These are phyloP conservation scores for Lichtheimia hyalospora DNA, from an alignment of 371 early-diverging fungal species.

Conservation along the genomic window DNA sequence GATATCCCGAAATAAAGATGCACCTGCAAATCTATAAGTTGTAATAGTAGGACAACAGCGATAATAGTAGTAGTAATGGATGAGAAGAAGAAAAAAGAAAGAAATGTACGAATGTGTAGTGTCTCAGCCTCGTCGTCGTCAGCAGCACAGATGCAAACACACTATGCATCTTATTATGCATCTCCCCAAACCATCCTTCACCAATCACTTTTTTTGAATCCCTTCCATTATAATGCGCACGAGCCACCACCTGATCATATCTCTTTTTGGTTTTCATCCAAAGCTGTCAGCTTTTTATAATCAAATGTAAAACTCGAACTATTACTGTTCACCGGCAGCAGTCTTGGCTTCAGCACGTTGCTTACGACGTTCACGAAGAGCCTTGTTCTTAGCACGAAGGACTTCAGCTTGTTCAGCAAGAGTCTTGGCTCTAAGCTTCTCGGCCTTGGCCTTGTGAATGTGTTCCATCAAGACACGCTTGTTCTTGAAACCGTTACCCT, in stretches of 20 bases:
- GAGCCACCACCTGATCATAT: no score
- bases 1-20: no score
- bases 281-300: no score
- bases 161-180: no score
- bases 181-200: no score
- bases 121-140: no score
- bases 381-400: slow-evolving; percentile 95
- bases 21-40: no score
- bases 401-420: slow-evolving; percentile 98
- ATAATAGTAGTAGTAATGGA: neutral
- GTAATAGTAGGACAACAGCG: no score
- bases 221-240: no score
- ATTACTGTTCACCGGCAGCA: slow-evolving; percentile 6
- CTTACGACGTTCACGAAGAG: slow-evolving; percentile 91
- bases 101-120: neutral
- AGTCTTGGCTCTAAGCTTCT: slow-evolving; percentile 94
- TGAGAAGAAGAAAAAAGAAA: neutral
- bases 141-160: no score
- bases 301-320: neutral
- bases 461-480: slow-evolving; percentile 99
- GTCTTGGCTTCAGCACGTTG: slow-evolving; percentile 85
- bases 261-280: no score
- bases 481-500: slow-evolving; percentile 99
- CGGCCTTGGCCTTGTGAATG: slow-evolving; percentile 99
- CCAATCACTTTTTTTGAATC: no score